Base-by-base conservation (phyloP, 345 rosid genomes). In the Microthlaspi erraticum region DNA sequence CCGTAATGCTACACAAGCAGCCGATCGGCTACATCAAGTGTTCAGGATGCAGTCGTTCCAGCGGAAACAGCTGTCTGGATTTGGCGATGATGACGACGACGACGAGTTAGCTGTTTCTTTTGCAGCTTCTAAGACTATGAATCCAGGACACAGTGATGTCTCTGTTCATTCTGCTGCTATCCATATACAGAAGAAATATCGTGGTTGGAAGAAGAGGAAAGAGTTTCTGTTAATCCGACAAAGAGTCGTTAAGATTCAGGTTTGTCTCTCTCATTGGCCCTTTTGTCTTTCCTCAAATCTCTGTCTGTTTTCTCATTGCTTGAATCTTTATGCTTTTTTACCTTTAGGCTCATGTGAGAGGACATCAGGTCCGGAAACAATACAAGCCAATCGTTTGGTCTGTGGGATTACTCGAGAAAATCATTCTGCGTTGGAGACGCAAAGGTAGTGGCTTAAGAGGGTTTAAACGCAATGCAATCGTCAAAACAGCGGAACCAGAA, bases 1-100 rank as follows among this genome's bases (percentile, higher is more conserved):
- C 60, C 81, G 87, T 61, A 93, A 93, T 80, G 97, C 98, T 51
- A 90, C 97, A 49, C 98, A 93, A 79, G 98, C 98, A 63, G 97
- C 97, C 71, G 83, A 77, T 69, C 91, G 92, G 19, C 87, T 93
- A 72, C 78, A 88, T 69, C 97, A 86, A 82, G 83, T 88, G 33
- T 88, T 88, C 79, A 83, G 97, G 78, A 78, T 90, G 85, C 97
- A 88, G 44, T 90, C 96, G 33, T 93, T 93, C 77, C 93, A 86
- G 67, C 62, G 78, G 83, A 93, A 87, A 77, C 86, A 88, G 72
- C 68, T 87, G 38, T 64, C 70, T 69, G 72, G 10, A 16, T 43
- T 57, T 44, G 91, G 81, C 48, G 34, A 13, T 74, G 79, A 75
- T 73, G 83, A 80, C 18, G 80, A 76, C 50, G 80, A 79, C 44